Percentiles rank a stretch among this genome's conserved stretches.
Conservation (phyloP, 148 eudicot species). For the Silene conica region DNA sequence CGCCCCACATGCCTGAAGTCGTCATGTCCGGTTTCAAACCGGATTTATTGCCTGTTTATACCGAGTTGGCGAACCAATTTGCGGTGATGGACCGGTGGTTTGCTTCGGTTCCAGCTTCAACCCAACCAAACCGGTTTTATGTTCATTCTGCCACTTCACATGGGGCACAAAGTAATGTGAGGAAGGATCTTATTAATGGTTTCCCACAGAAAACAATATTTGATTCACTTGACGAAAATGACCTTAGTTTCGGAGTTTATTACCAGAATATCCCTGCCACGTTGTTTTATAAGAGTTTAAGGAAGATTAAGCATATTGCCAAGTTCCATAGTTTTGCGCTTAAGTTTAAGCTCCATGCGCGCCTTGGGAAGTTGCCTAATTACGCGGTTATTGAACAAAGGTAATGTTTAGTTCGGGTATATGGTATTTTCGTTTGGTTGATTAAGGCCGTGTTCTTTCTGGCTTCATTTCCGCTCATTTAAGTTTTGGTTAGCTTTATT, state of each 20-base stretch:
- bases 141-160: slow-evolving; percentile 96
- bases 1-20: slow-evolving; percentile 40
- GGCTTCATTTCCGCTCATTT: too few relatives aligned
- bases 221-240: slow-evolving; percentile 86
- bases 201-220: slow-evolving; percentile 89
- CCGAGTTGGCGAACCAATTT: slow-evolving; percentile 78
- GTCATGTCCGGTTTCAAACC: slow-evolving; percentile 95
- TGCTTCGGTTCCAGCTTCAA: slow-evolving; percentile 95
- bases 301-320: slow-evolving; percentile 52
- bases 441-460: too few relatives aligned
- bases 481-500: too few relatives aligned
- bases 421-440: not conserved
- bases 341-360: slow-evolving; percentile 67
- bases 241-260: slow-evolving; percentile 72
- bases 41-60: slow-evolving; percentile 52
- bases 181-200: slow-evolving; percentile 74
- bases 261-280: slow-evolving; percentile 95
- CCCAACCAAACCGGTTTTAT: slow-evolving; percentile 95
- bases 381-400: slow-evolving; percentile 81
- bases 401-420: not conserved
- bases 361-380: slow-evolving; percentile 63
- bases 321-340: slow-evolving; percentile 59
- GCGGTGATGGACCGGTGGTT: slow-evolving; percentile 91
- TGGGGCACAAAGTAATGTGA: slow-evolving; percentile 86
- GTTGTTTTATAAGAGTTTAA: slow-evolving; percentile 66